Percentiles rank a stretch among this genome's conserved stretches.
Conservation (phyloP, 1,284 basidiomycete species). For the Golubevia pallescens region DNA sequence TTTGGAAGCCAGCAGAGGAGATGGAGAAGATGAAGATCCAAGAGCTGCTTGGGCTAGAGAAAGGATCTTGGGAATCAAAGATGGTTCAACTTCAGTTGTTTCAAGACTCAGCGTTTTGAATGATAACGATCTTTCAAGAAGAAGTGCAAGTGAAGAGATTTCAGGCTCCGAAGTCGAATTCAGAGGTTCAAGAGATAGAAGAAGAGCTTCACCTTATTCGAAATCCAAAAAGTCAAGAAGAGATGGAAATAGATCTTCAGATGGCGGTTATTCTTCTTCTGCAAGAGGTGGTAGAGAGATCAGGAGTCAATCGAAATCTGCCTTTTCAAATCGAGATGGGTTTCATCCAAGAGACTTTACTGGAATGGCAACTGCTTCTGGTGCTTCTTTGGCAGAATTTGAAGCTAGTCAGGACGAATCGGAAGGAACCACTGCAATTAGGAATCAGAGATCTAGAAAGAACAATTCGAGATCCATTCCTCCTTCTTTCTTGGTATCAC, state of each 20-base stretch:
- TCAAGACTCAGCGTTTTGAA: conserved; percentile 14
- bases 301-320: no score
- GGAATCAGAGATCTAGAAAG: no score
- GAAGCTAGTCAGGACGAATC: conserved; percentile 15
- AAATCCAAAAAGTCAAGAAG: not conserved
- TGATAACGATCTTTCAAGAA: conserved; percentile 23
- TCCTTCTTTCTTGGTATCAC: no score
- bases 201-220: conserved; percentile 1
- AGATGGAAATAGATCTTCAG: conserved; percentile 7
- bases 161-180: no score
- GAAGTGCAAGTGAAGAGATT: conserved; percentile 8
- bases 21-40: conserved; percentile 18
- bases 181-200: no score
- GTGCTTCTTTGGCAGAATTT: conserved; percentile 11
- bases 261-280: no score
- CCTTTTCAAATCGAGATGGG: no score
- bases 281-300: no score
- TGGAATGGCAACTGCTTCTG: conserved; percentile 15
- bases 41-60: conserved; percentile 13
- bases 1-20: conserved; percentile 23
- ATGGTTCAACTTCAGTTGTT: conserved; percentile 8
- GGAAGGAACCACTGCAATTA: conserved; percentile 1
- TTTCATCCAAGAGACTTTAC: not conserved
- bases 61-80: conserved; percentile 24
- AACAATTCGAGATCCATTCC: no score